Percentiles rank a stretch among this genome's conserved stretches.
Conservation (phyloP, 1,284 basidiomycete species). For the Coniferiporia sulphurascens region DNA sequence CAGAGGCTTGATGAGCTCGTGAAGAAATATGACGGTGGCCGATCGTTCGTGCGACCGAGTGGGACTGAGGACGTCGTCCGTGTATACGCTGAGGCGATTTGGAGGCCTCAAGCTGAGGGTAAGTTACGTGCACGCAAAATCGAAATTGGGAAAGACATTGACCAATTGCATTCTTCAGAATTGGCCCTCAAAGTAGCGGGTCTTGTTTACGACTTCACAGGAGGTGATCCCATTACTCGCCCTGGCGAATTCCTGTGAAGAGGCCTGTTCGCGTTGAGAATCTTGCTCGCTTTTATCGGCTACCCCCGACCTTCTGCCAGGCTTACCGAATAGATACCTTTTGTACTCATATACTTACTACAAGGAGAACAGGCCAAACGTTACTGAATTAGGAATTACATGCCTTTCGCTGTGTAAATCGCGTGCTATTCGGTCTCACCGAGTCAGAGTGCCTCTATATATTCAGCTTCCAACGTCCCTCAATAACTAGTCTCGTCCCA, state of each 20-base stretch:
- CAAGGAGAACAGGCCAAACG: no score
- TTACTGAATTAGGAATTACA: no score
- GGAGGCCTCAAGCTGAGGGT: slow-evolving; percentile 80
- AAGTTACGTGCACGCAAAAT: slow-evolving; percentile 27
- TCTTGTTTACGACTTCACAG: slow-evolving; percentile 74
- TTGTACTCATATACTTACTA: no score
- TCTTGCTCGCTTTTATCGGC: no score
- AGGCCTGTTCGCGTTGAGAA: not conserved
- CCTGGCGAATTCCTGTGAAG: slow-evolving; percentile 64
- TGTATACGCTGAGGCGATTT: slow-evolving; percentile 92
- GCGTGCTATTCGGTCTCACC: no score
- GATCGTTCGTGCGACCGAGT: slow-evolving; percentile 93
- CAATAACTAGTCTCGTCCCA: no score
- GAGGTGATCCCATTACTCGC: slow-evolving; percentile 61
- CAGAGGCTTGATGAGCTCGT: slow-evolving; percentile 84
- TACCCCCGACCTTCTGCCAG: no score
- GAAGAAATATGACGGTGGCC: slow-evolving; percentile 75
- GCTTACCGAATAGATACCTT: no score
- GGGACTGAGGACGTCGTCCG: slow-evolving; percentile 98
- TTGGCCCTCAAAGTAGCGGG: slow-evolving; percentile 81
- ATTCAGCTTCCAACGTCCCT: no score
- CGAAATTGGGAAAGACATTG: not conserved
- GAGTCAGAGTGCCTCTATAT: no score
- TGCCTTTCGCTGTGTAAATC: no score
- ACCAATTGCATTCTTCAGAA: slow-evolving; percentile 40